phyloP scores from a whole-genome alignment of 257 asterid species.

The Agastache rugosa region DNA sequence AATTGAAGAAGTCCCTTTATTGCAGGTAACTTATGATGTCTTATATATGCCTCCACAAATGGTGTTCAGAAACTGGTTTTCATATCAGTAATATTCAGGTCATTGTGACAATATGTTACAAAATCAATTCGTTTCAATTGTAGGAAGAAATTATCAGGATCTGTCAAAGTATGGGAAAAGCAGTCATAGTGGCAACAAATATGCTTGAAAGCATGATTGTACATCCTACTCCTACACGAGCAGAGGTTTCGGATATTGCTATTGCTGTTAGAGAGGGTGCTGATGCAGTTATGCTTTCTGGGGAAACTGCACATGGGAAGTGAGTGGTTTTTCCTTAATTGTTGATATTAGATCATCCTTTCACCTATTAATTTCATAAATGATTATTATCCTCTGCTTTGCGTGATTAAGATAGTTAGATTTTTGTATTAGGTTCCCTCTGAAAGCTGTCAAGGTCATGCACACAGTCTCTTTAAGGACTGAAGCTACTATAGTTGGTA shows the following conservation, averaged over 20 bases:
- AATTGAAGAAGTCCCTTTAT: slow-evolving; percentile 91
- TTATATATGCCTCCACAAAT: not conserved
- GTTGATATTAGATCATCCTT: slow-evolving; percentile 12
- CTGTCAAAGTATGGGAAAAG: slow-evolving; percentile 99
- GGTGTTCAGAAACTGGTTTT: not conserved
- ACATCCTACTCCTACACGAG: slow-evolving; percentile 98
- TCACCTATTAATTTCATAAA: slow-evolving; percentile 7
- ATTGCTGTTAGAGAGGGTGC: slow-evolving; percentile 97
- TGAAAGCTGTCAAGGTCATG: slow-evolving; percentile 97
- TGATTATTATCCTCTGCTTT: slow-evolving; percentile 2
- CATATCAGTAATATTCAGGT: slow-evolving; percentile 5
- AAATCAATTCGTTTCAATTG: slow-evolving; percentile 33
- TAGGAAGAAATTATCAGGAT: slow-evolving; percentile 91
- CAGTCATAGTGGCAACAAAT: slow-evolving; percentile 97
- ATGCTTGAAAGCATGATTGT: slow-evolving; percentile 99
- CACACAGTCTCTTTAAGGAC: slow-evolving; percentile 92
- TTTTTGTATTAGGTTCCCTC: slow-evolving; percentile 64
- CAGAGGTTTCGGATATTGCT: slow-evolving; percentile 97
- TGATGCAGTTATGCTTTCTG: slow-evolving; percentile 99
- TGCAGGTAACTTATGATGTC: slow-evolving; percentile 67
- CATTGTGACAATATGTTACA: slow-evolving; percentile 24
- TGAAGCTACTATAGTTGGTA: slow-evolving; percentile 80
- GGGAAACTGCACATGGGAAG: slow-evolving; percentile 99
- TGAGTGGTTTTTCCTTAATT: slow-evolving; percentile 44
- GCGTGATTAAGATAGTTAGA: slow-evolving; percentile 23